Conservation (phyloP, 345 rosid genomes). For the Rhizophora mangle region DNA sequence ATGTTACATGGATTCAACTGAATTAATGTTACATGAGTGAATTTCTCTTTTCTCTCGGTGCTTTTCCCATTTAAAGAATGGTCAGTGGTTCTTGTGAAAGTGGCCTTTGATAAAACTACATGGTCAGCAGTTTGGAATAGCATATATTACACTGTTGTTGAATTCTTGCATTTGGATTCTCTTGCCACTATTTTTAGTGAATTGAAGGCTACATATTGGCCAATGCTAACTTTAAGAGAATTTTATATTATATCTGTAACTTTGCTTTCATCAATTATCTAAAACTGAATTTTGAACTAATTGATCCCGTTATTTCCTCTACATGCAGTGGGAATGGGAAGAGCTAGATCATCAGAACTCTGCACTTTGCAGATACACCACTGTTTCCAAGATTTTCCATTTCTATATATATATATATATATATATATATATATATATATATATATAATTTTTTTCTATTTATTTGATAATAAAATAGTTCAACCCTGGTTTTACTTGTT, state of each 20-base stretch:
- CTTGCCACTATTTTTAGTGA: slow-evolving; percentile 62
- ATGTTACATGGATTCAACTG: neutral
- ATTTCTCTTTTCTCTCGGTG: slow-evolving; percentile 30
- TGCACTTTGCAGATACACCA: too few relatives aligned
- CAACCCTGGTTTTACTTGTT: too few relatives aligned
- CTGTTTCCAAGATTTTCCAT: neutral
- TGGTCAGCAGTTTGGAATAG: slow-evolving; percentile 97
- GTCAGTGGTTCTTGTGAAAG: slow-evolving; percentile 98
- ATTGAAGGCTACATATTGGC: slow-evolving; percentile 70
- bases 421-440: neutral
- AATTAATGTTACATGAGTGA: neutral
- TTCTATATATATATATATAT: neutral
- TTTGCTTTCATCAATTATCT: neutral
- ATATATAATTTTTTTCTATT: too few relatives aligned
- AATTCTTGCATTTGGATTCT: slow-evolving; percentile 77
- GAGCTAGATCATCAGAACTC: neutral
- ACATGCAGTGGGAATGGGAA: neutral
- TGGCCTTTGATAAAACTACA: slow-evolving; percentile 78
- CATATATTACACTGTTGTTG: slow-evolving; percentile 66
- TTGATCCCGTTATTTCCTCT: neutral
- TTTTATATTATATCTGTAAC: neutral
- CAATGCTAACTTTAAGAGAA: slow-evolving; percentile 75
- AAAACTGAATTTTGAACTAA: neutral
- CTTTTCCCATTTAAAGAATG: slow-evolving; percentile 86
- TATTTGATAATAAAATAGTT: too few relatives aligned